Evolutionary conservation across 306 rosid genomes (phyloP).

Genomic region (Hippophae tibetana): DNA sequence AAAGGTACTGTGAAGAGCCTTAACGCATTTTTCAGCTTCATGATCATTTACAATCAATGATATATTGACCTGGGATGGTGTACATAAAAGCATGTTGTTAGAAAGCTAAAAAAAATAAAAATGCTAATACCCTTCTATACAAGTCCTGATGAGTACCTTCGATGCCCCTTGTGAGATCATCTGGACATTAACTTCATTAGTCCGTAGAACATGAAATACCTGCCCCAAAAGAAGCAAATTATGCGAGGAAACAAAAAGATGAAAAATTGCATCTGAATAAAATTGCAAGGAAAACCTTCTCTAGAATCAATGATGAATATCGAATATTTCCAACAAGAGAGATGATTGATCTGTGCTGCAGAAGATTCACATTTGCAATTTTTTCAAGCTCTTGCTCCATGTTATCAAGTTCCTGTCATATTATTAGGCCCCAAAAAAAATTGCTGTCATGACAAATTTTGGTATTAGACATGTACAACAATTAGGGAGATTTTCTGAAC

Average conservation of each 20-base stretch:
- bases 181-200: constrained; percentile 52
- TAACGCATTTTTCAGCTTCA: constrained; percentile 19
- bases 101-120: neutral
- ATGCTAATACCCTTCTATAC: too few relatives aligned
- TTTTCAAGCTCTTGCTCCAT: constrained; percentile 59
- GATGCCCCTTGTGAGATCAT: constrained; percentile 69
- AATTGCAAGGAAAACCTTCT: constrained; percentile 32
- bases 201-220: constrained; percentile 53
- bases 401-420: constrained; percentile 50
- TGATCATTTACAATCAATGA: constrained; percentile 7
- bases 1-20: constrained; percentile 17
- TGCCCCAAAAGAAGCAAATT: constrained; percentile 12
- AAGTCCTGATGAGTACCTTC: constrained; percentile 26
- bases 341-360: constrained; percentile 58
- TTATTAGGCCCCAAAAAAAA: too few relatives aligned
- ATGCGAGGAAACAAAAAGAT: neutral
- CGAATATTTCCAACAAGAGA: constrained; percentile 67
- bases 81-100: neutral
- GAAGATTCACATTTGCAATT: constrained; percentile 57
- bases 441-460: neutral
- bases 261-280: too few relatives aligned
- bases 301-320: constrained; percentile 53
- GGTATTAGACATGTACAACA: neutral
- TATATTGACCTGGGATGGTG: constrained; percentile 6
- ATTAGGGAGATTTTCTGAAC: neutral